Base-by-base conservation (phyloP, 2,329 filamentous ascomycete genomes). In the Colletotrichum navitas region DNA sequence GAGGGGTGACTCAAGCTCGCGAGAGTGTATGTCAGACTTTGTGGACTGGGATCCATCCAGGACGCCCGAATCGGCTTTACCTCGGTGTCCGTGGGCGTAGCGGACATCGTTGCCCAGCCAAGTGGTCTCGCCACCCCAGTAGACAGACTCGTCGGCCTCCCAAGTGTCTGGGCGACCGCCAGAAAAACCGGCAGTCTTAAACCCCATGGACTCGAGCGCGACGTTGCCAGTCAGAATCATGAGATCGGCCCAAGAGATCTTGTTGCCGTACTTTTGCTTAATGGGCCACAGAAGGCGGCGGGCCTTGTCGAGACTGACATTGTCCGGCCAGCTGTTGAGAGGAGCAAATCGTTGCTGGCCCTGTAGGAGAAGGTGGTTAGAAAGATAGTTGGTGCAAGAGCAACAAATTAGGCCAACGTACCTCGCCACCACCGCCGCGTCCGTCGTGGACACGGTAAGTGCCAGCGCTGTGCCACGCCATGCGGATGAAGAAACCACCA, bases 261-360 rank as follows among this genome's bases (percentile, higher is more conserved):
- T 93, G 86, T 89, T 90, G 80, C 92, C 92, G 75, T 94, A 94
- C 87, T 94, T 94, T 77, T 93, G 92, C 88, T 94, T 94, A 83
- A 94, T 90, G 67, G 92, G 92, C 68, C 68, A 94, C 52, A 94
- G 84, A 66, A 94, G 88, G 74, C 92, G 92, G 68, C 92, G 92
- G 43, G 92, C 92, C 88, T 94, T 94, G 87, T 94, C 92, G 64
- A 94, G 87, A 76, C 85, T 90, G 77, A 90, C 91, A 75, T 94
- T 94, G 83, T 94, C 92, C 47, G 92, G 92, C 92, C 92, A 94
- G 84, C 90, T 90, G 87, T 94, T 94, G 79, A 94, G 89, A 5
- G 92, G 92, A 61, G 92, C 92, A 76, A 94, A 94, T 52, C 92
- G 90, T 83, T 94, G 92, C 83, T 94, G 92, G 67, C 91, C 92